Evolutionary conservation across 495 filamentous ascomycete genomes (phyloP).

Genomic region (Cercophora scortea): DNA sequence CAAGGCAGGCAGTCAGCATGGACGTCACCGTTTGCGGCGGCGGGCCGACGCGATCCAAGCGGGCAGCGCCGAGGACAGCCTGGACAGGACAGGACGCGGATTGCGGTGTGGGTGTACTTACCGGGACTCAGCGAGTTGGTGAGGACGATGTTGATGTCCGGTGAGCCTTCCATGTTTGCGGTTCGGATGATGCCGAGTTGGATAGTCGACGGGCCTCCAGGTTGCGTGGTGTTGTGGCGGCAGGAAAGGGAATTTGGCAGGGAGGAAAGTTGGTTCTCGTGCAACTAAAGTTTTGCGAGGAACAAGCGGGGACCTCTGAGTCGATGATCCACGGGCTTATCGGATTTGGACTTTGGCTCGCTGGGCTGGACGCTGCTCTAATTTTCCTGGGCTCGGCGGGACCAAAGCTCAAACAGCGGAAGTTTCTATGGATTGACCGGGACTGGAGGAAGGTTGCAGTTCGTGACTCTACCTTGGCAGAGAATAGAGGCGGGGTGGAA

Average conservation of each 20-base stretch:
- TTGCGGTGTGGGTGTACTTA: conserved; percentile 35
- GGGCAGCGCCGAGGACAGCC: background rate
- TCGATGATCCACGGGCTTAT: conserved; percentile 22
- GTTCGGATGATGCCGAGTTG: conserved; percentile 12
- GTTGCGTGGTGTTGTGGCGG: conserved; percentile 14
- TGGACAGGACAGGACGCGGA: background rate
- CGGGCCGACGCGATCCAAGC: conserved; percentile 12
- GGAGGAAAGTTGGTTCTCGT: conserved; percentile 21
- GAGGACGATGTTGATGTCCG: conserved; percentile 61
- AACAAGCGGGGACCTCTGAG: conserved; percentile 24
- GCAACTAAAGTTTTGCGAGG: conserved; percentile 31
- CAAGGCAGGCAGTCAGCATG: conserved; percentile 10
- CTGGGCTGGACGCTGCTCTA: conserved; percentile 1
- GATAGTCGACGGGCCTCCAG: conserved; percentile 6
- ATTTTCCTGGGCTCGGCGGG: conserved; percentile 3
- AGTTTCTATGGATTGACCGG: background rate
- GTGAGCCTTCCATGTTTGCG: conserved; percentile 39
- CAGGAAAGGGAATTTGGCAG: conserved; percentile 18
- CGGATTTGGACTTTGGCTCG: background rate
- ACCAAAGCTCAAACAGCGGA: conserved; percentile 7
- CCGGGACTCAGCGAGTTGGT: conserved; percentile 85
- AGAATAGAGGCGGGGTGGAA: background rate
- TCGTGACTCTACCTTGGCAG: background rate
- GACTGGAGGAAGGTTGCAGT: background rate
- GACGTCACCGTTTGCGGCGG: conserved; percentile 4